phyloP scores from a whole-genome alignment of 768 basidiomycete species.

The Grammothele lineata region DNA sequence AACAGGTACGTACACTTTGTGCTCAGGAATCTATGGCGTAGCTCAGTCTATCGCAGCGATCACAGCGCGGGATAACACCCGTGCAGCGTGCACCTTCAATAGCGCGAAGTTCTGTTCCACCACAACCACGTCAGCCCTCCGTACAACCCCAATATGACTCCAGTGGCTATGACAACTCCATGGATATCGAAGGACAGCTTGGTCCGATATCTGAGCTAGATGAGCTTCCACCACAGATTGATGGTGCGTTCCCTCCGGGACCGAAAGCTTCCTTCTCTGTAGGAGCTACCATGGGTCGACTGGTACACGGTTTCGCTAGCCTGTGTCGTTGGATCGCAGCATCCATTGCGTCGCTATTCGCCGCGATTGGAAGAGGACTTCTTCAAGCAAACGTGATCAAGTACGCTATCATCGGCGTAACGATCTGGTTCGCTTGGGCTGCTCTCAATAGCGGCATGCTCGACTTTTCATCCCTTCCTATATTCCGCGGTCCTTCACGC shows the following conservation, averaged over 20 bases:
- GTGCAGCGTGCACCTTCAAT: constrained; percentile 15
- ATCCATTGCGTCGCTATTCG: neutral
- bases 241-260: constrained; percentile 30
- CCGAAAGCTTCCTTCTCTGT: constrained; percentile 34
- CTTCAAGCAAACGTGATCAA: constrained; percentile 34
- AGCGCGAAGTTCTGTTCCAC: constrained; percentile 29
- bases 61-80: constrained; percentile 23
- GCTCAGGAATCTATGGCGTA: constrained; percentile 4
- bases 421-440: constrained; percentile 44
- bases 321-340: constrained; percentile 5
- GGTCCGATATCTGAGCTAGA: constrained; percentile 64
- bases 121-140: constrained; percentile 30
- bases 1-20: constrained; percentile 33
- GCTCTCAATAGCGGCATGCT: constrained; percentile 28
- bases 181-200: constrained; percentile 48
- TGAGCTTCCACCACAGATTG: constrained; percentile 33
- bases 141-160: constrained; percentile 35
- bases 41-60: constrained; percentile 9
- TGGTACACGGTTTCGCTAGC: constrained; percentile 36
- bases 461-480: constrained; percentile 11
- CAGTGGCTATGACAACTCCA: constrained; percentile 22
- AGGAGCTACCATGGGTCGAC: constrained; percentile 41
- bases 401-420: constrained; percentile 38
- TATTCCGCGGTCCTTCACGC: constrained; percentile 28
- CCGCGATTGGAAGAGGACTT: constrained; percentile 29